Conservation (phyloP, 129 eudicot genomes). For the Saposhnikovia divaricata region DNA sequence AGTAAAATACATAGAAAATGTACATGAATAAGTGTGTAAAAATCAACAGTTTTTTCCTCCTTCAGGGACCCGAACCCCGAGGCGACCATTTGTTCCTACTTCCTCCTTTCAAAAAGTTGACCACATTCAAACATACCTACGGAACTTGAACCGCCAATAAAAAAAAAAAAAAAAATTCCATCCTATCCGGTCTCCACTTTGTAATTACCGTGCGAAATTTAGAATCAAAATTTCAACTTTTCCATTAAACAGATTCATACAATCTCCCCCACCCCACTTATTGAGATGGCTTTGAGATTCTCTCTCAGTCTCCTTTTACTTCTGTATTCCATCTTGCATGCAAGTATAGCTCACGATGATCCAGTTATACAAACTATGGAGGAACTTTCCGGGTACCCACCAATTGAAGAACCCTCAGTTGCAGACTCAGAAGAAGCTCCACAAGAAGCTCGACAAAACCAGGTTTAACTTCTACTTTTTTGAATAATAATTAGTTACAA, state of each 20-base stretch:
- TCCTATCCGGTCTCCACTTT: too few relatives aligned
- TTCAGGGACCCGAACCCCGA: too few relatives aligned
- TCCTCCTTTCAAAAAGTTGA: too few relatives aligned
- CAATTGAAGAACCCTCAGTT: background rate
- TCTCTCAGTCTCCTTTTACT: background rate
- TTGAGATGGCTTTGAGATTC: background rate
- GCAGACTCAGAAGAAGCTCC: background rate
- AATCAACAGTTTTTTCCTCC: too few relatives aligned
- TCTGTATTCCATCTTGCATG: background rate
- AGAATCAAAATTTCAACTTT: background rate
- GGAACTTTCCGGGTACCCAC: conserved; percentile 2
- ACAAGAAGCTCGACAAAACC: background rate
- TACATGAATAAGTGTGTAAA: too few relatives aligned
- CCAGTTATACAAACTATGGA: background rate
- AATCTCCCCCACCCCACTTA: background rate
- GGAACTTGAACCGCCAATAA: too few relatives aligned
- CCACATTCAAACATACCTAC: too few relatives aligned
- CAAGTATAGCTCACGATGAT: background rate
- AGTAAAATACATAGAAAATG: too few relatives aligned
- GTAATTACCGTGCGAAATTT: too few relatives aligned
- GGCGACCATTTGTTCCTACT: too few relatives aligned
- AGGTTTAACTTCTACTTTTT: background rate
- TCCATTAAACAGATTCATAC: background rate
- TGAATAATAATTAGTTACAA: background rate
- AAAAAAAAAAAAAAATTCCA: too few relatives aligned